These are phyloP conservation scores for Aspergillus novofumigatus DNA, from an alignment of 2,329 filamentous ascomycete species.

Conservation along the genomic window DNA sequence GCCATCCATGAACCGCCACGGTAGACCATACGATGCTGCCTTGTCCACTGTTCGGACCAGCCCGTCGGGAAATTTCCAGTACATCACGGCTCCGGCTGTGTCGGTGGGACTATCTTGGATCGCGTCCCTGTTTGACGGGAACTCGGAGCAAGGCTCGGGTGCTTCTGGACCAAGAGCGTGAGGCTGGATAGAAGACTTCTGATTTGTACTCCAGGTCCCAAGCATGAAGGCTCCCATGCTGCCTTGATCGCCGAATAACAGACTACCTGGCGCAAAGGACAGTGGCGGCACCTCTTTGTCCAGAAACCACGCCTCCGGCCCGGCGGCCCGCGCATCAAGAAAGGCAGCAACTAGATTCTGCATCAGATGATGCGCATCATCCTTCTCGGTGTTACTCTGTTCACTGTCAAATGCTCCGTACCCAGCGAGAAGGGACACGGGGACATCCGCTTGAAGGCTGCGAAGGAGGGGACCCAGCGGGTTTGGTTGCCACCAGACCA, in stretches of 20 bases:
- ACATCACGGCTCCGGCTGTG: neutral
- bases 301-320: neutral
- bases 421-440: neutral
- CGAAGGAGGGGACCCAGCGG: constrained; percentile 4
- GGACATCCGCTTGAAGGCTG: constrained; percentile 3
- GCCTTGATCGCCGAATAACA: neutral
- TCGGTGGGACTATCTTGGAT: neutral
- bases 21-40: constrained; percentile 5
- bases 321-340: neutral
- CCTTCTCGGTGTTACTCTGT: neutral
- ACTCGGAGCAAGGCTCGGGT: neutral
- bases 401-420: neutral
- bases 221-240: neutral
- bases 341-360: neutral
- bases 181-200: neutral
- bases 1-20: constrained; percentile 12
- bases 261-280: neutral
- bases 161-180: neutral
- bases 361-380: neutral
- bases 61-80: constrained; percentile 4
- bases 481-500: neutral
- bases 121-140: neutral
- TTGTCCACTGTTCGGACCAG: neutral
- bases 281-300: neutral
- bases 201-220: neutral